Evolutionary conservation across 495 filamentous ascomycete genomes (phyloP).

Genomic region (Penicillium simplicissimum): DNA sequence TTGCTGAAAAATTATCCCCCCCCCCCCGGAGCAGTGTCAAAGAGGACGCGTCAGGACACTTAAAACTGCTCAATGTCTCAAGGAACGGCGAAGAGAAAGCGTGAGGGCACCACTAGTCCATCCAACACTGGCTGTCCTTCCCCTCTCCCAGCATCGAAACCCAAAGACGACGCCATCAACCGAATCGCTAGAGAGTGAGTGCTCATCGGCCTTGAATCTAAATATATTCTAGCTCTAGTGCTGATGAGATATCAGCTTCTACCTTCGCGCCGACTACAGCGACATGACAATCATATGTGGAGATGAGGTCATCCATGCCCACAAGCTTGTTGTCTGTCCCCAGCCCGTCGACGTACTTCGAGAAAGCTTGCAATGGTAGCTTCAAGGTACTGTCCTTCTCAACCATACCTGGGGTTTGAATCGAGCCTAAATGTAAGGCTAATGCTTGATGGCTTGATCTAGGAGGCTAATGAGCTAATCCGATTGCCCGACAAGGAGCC

Average conservation of each 20-base stretch:
- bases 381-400: neutral
- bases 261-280: neutral
- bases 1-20: no score
- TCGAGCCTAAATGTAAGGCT: neutral
- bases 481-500: neutral
- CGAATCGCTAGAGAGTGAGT: neutral
- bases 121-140: neutral
- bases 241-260: neutral
- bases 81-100: no score
- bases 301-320: neutral
- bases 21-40: no score
- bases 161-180: neutral
- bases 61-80: no score
- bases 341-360: neutral
- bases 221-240: neutral
- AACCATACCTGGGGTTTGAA: no score
- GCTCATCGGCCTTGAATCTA: neutral
- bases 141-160: neutral
- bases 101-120: neutral
- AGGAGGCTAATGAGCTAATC: neutral
- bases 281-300: neutral
- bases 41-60: no score
- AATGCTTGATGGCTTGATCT: neutral
- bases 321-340: constrained; percentile 2
- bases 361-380: neutral